Evolutionary conservation across 2,329 filamentous ascomycete genomes (phyloP).

Genomic region (Grosmannia huntii): DNA sequence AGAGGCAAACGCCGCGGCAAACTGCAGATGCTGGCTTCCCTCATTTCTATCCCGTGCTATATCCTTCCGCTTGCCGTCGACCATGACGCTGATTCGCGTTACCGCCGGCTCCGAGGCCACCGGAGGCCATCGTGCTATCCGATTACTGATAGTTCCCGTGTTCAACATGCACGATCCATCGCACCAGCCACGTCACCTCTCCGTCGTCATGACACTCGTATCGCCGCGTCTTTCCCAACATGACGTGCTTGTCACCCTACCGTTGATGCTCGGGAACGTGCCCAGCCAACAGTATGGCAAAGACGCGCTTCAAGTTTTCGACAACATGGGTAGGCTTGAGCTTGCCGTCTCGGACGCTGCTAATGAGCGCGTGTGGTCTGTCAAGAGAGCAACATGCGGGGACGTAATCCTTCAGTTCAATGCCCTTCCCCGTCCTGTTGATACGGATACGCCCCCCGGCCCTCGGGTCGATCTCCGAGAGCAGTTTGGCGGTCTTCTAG

Average conservation of each 20-base stretch:
- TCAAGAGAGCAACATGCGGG: background rate
- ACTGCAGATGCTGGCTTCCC: background rate
- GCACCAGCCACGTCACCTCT: background rate
- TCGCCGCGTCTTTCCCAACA: background rate
- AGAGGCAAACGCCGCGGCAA: too few species aligned
- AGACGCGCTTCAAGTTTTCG: background rate
- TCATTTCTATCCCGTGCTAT: background rate
- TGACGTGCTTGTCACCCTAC: background rate
- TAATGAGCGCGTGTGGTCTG: background rate
- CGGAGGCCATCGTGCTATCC: background rate
- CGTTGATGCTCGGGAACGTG: background rate
- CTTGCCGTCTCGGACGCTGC: background rate
- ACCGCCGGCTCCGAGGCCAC: background rate
- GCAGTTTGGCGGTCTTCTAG: background rate
- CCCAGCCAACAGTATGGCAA: background rate
- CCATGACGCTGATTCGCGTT: background rate
- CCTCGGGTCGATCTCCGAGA: background rate
- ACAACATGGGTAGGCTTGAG: background rate
- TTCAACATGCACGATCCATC: background rate
- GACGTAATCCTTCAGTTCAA: background rate
- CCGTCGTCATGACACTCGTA: background rate
- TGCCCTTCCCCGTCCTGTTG: background rate
- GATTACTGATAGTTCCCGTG: background rate
- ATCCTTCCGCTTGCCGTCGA: background rate
- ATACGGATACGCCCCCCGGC: background rate